These are phyloP conservation scores for Bruguiera sexangula DNA, from an alignment of 345 rosid genomes.

Conservation along the genomic window DNA sequence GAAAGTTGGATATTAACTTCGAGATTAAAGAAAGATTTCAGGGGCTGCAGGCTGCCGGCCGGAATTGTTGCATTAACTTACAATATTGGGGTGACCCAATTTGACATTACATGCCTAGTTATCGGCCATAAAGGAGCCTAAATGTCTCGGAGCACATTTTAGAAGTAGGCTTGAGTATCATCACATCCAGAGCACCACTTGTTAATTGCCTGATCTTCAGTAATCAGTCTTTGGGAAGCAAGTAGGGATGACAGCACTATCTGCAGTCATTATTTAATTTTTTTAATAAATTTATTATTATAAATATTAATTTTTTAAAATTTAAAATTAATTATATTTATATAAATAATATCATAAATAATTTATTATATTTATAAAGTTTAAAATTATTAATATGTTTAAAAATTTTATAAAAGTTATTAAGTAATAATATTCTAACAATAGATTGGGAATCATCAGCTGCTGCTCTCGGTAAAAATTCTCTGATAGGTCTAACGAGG, in stretches of 20 bases:
- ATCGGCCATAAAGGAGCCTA: neutral
- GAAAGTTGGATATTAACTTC: neutral
- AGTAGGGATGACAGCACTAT: constrained; percentile 12
- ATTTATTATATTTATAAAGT: too few species aligned
- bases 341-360: too few species aligned
- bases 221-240: neutral
- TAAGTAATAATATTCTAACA: too few species aligned
- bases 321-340: too few species aligned
- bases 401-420: too few species aligned
- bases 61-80: constrained; percentile 27
- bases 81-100: constrained; percentile 12
- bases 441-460: constrained; percentile 1
- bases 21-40: neutral
- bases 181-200: constrained; percentile 7
- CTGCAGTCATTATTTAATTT: neutral
- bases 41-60: constrained; percentile 14
- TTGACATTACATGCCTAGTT: constrained; percentile 33
- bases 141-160: neutral
- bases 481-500: constrained; percentile 25
- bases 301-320: too few species aligned
- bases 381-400: too few species aligned
- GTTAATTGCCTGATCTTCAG: constrained; percentile 5
- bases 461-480: neutral
- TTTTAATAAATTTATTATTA: too few species aligned
- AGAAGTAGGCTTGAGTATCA: constrained; percentile 11